A percentile compares a stretch with the other conserved stretches of the same genome.
phyloP scores from a whole-genome alignment of 2,329 filamentous ascomycete species.

The Uncinocarpus reesii region DNA sequence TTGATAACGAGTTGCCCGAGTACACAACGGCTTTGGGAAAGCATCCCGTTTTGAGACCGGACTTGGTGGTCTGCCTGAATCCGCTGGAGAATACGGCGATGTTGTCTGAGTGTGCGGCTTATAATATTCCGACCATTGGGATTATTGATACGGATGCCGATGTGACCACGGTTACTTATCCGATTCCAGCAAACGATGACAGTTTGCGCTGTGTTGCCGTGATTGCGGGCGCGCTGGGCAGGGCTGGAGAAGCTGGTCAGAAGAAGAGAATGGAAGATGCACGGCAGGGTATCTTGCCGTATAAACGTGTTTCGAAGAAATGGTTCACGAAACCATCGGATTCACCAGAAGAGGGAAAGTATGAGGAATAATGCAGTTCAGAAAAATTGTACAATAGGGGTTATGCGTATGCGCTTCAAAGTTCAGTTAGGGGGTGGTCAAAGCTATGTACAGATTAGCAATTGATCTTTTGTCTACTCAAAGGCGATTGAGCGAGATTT shows the following conservation, averaged over 20 bases:
- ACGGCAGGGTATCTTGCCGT: constrained; percentile 52
- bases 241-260: constrained; percentile 71
- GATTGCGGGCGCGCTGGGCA: constrained; percentile 74
- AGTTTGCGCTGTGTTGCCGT: constrained; percentile 73
- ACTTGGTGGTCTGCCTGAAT: constrained; percentile 86
- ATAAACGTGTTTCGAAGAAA: constrained; percentile 21
- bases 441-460: too few relatives aligned
- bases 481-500: too few relatives aligned
- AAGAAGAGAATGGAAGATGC: constrained; percentile 55
- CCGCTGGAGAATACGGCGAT: constrained; percentile 84
- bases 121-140: constrained; percentile 86
- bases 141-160: constrained; percentile 89
- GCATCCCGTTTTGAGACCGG: constrained; percentile 62
- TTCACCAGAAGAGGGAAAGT: background rate
- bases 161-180: constrained; percentile 89
- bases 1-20: constrained; percentile 53
- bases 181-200: constrained; percentile 94
- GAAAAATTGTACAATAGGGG: constrained; percentile 3
- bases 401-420: too few relatives aligned
- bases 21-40: constrained; percentile 44
- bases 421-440: too few relatives aligned
- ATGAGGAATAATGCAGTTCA: background rate
- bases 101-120: constrained; percentile 79
- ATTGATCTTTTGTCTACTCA: too few relatives aligned
- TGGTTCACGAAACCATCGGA: background rate